These are phyloP conservation scores for Aquilaria agallochum DNA, from an alignment of 441 rosid species.

Conservation along the genomic window DNA sequence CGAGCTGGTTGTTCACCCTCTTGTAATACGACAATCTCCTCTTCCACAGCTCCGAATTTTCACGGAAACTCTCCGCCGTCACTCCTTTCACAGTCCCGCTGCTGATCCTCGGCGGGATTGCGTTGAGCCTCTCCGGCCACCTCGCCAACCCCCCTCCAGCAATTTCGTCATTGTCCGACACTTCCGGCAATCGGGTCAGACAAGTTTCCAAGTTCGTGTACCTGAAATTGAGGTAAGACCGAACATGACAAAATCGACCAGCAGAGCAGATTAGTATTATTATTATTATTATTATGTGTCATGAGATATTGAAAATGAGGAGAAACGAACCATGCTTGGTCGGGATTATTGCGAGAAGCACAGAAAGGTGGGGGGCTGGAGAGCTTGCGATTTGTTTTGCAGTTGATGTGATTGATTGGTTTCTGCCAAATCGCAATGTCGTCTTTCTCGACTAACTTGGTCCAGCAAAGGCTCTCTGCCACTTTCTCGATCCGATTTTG, in stretches of 20 bases:
- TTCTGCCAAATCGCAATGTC: conserved; percentile 89
- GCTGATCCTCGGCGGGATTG: conserved; percentile 59
- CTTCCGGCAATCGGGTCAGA: conserved; percentile 47
- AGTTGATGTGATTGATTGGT: conserved; percentile 52
- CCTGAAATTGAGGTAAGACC: conserved; percentile 24
- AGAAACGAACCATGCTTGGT: conserved; percentile 50
- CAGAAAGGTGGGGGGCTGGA: conserved; percentile 34
- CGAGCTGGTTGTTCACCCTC: conserved; percentile 53
- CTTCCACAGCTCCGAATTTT: conserved; percentile 51
- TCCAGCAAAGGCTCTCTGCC: conserved; percentile 72
- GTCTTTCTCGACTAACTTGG: conserved; percentile 50
- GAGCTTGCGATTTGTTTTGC: conserved; percentile 30
- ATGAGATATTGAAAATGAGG: neutral
- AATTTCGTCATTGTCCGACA: conserved; percentile 30
- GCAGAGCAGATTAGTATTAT: neutral
- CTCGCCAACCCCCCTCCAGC: conserved; percentile 45
- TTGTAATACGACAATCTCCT: conserved; percentile 63
- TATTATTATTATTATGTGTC: too few species aligned
- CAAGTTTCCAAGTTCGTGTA: conserved; percentile 50
- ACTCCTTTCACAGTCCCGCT: conserved; percentile 50
- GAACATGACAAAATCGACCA: neutral
- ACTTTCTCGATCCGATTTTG: conserved; percentile 56
- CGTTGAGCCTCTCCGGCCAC: conserved; percentile 70
- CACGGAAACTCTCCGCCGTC: conserved; percentile 33
- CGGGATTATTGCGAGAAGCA: conserved; percentile 47